These are phyloP conservation scores for Colletotrichum salicis DNA, from an alignment of 2,329 filamentous ascomycete species.

Conservation along the genomic window DNA sequence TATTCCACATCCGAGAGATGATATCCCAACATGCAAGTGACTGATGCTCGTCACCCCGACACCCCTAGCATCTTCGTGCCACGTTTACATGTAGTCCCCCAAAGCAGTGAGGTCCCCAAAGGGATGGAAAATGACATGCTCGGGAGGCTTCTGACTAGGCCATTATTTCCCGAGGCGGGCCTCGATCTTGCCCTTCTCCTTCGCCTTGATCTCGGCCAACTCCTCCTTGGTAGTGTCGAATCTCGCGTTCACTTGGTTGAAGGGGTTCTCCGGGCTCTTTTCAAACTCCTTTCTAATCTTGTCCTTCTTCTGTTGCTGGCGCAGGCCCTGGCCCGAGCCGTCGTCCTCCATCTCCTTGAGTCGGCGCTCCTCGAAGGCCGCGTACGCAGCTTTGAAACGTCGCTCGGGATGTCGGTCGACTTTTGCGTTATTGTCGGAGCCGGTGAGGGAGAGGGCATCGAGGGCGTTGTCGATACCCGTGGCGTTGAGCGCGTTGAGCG, in stretches of 20 bases:
- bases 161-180: constrained; percentile 63
- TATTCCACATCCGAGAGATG: constrained; percentile 12
- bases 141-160: not conserved
- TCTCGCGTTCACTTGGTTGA: constrained; percentile 81
- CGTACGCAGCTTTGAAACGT: constrained; percentile 86
- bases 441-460: constrained; percentile 79
- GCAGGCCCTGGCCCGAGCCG: constrained; percentile 75
- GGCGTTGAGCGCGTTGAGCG: constrained; percentile 75
- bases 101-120: not conserved
- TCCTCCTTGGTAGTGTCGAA: constrained; percentile 87
- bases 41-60: not conserved
- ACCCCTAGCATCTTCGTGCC: constrained; percentile 1
- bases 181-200: constrained; percentile 81
- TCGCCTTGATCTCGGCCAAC: constrained; percentile 69
- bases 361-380: constrained; percentile 82
- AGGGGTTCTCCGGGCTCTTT: constrained; percentile 93
- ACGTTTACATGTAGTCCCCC: not conserved
- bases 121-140: not conserved
- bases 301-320: constrained; percentile 86
- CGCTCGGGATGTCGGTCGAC: constrained; percentile 90
- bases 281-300: constrained; percentile 92
- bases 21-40: constrained; percentile 16
- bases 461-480: constrained; percentile 93
- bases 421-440: constrained; percentile 67
- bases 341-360: constrained; percentile 88